These are phyloP conservation scores for Lepidium aucheri DNA, from an alignment of 345 rosid genomes.

Conservation along the genomic window DNA sequence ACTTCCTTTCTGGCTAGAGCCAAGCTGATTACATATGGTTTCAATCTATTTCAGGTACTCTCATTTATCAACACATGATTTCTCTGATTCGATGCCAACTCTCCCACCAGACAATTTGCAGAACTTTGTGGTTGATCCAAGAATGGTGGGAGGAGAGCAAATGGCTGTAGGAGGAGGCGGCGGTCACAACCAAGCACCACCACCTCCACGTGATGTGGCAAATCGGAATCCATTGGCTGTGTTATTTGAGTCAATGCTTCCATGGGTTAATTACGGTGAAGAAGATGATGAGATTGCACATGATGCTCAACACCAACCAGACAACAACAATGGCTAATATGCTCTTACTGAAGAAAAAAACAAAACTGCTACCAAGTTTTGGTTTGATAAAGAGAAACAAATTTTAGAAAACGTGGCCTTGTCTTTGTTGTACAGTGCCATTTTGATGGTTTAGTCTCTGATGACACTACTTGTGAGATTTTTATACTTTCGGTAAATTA, in stretches of 20 bases:
- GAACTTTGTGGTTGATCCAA: constrained; percentile 62
- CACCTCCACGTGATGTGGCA: constrained; percentile 40
- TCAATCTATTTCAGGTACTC: constrained; percentile 34
- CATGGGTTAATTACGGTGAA: constrained; percentile 56
- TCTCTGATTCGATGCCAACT: constrained; percentile 61
- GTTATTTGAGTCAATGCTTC: constrained; percentile 69
- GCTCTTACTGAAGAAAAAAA: not conserved
- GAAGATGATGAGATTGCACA: constrained; percentile 18
- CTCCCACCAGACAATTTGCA: constrained; percentile 79
- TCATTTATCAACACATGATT: constrained; percentile 66
- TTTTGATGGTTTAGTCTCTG: not conserved
- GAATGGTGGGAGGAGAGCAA: constrained; percentile 40
- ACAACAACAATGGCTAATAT: constrained; percentile 31
- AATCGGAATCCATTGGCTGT: constrained; percentile 54
- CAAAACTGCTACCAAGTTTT: not conserved
- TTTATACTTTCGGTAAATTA: not conserved
- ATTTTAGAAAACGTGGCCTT: not conserved
- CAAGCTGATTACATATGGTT: constrained; percentile 3
- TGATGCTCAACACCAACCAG: constrained; percentile 27
- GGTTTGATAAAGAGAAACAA: not conserved
- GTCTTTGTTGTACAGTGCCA: constrained; percentile 17
- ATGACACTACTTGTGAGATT: not conserved
- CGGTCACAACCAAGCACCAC: constrained; percentile 11
- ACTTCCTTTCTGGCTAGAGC: not conserved
- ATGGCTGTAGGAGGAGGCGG: constrained; percentile 32